phyloP scores from a whole-genome alignment of 1,284 basidiomycete species.

The Schizophyllum commune region DNA sequence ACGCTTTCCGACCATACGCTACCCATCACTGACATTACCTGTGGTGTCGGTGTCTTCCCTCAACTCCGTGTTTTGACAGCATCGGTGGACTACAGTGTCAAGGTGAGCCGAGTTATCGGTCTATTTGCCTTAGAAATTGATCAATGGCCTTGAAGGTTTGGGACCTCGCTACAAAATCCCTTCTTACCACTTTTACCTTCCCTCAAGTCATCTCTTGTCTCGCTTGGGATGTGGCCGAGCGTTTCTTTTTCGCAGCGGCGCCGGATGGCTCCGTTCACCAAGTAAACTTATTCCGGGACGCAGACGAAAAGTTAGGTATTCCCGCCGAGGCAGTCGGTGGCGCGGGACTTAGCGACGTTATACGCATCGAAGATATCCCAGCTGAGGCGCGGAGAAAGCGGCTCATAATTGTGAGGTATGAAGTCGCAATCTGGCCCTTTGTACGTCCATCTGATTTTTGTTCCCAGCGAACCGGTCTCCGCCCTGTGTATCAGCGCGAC shows the following conservation, averaged over 20 bases:
- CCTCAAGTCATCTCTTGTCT: slow-evolving; percentile 65
- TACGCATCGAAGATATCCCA: slow-evolving; percentile 49
- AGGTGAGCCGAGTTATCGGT: slow-evolving; percentile 41
- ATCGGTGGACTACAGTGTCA: slow-evolving; percentile 87
- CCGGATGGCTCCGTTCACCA: slow-evolving; percentile 68
- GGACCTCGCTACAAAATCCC: slow-evolving; percentile 69
- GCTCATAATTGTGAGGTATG: slow-evolving; percentile 57
- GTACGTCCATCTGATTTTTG: slow-evolving; percentile 4
- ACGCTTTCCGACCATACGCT: slow-evolving; percentile 89
- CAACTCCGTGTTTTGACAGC: slow-evolving; percentile 73
- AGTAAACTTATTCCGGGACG: slow-evolving; percentile 70
- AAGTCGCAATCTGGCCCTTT: slow-evolving; percentile 9
- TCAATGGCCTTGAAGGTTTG: no score
- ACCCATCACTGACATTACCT: slow-evolving; percentile 74
- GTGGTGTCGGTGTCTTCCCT: slow-evolving; percentile 77
- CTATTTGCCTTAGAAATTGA: no score
- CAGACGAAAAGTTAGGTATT: slow-evolving; percentile 38
- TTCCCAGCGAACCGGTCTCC: slow-evolving; percentile 53
- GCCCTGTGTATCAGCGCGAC: slow-evolving; percentile 70
- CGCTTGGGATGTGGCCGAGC: slow-evolving; percentile 78
- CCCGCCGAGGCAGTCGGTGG: slow-evolving; percentile 71
- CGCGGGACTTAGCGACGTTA: slow-evolving; percentile 58
- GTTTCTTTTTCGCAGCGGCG: slow-evolving; percentile 81
- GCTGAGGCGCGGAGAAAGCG: slow-evolving; percentile 39
- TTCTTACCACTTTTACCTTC: slow-evolving; percentile 84